Evolutionary conservation across 1,139 yeast species (phyloP).

Genomic region (Candida tetrigidarum): DNA sequence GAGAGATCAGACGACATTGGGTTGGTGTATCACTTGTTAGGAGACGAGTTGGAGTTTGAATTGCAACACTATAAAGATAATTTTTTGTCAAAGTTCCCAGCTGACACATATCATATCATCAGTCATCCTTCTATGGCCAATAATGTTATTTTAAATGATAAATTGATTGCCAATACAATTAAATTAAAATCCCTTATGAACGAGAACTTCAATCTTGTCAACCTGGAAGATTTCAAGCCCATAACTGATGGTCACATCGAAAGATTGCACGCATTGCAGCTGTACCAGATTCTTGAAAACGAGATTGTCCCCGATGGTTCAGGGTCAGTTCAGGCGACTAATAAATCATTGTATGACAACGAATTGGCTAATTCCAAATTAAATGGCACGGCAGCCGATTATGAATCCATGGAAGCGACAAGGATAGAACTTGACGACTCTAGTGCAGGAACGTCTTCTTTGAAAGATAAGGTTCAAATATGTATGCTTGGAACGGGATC

Average conservation of each 20-base stretch:
- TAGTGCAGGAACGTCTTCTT: slow-evolving; percentile 17
- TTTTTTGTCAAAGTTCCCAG: slow-evolving; percentile 53
- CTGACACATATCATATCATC: slow-evolving; percentile 60
- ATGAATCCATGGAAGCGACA: slow-evolving; percentile 9
- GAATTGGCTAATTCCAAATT: slow-evolving; percentile 32
- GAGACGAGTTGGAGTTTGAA: slow-evolving; percentile 59
- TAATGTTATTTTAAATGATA: slow-evolving; percentile 60
- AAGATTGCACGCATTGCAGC: slow-evolving; percentile 39
- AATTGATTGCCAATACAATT: slow-evolving; percentile 56
- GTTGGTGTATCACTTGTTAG: slow-evolving; percentile 76
- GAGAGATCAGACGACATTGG: slow-evolving; percentile 45
- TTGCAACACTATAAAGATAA: slow-evolving; percentile 44
- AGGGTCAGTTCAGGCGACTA: slow-evolving; percentile 23
- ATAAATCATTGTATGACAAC: slow-evolving; percentile 48
- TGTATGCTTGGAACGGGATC: slow-evolving; percentile 93
- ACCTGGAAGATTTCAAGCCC: slow-evolving; percentile 26
- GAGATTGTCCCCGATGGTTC: slow-evolving; percentile 28
- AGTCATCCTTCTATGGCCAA: slow-evolving; percentile 71
- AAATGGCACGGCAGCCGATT: not conserved
- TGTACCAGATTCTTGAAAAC: slow-evolving; percentile 28
- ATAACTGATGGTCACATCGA: slow-evolving; percentile 20
- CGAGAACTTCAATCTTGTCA: slow-evolving; percentile 56
- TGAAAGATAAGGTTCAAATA: slow-evolving; percentile 65
- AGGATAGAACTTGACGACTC: slow-evolving; percentile 15
- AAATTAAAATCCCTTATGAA: slow-evolving; percentile 62